A percentile compares a stretch with the other conserved stretches of the same genome.
Evolutionary conservation across 2,329 filamentous ascomycete genomes (phyloP).

Genomic region (Botrytis tulipae): DNA sequence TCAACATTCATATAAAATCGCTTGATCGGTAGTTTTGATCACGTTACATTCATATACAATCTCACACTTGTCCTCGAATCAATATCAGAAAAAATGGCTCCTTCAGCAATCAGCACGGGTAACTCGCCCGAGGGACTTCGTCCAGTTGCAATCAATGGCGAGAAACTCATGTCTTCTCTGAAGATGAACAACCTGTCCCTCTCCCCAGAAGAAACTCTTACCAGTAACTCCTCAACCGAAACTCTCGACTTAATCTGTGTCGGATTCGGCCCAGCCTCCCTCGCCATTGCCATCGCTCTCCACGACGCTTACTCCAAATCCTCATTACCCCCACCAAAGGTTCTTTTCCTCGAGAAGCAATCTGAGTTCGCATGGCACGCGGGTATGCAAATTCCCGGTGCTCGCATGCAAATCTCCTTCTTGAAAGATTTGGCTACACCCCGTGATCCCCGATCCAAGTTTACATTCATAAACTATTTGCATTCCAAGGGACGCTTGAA

Average conservation of each 20-base stretch:
- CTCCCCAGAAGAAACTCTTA: slow-evolving; percentile 15
- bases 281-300: slow-evolving; percentile 85
- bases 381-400: slow-evolving; percentile 89
- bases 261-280: slow-evolving; percentile 87
- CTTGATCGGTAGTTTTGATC: slow-evolving; percentile 19
- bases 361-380: slow-evolving; percentile 84
- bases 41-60: not conserved
- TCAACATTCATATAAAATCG: not conserved
- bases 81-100: slow-evolving; percentile 27
- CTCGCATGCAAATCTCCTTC: slow-evolving; percentile 97
- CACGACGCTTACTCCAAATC: slow-evolving; percentile 65
- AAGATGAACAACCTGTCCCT: slow-evolving; percentile 14
- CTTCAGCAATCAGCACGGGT: slow-evolving; percentile 31
- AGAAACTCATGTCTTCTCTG: slow-evolving; percentile 10
- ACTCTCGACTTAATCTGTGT: slow-evolving; percentile 85
- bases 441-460: slow-evolving; percentile 81
- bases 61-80: not conserved
- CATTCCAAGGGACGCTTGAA: slow-evolving; percentile 78
- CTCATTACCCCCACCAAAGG: slow-evolving; percentile 55
- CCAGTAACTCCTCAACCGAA: slow-evolving; percentile 46
- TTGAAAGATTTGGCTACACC: slow-evolving; percentile 93
- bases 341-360: slow-evolving; percentile 88
- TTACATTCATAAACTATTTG: slow-evolving; percentile 95
- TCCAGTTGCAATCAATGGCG: slow-evolving; percentile 5
- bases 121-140: slow-evolving; percentile 17